A percentile compares a stretch with the other conserved stretches of the same genome.
Evolutionary conservation across 495 filamentous ascomycete genomes (phyloP).

Genomic region (Penicillium waksmanii): DNA sequence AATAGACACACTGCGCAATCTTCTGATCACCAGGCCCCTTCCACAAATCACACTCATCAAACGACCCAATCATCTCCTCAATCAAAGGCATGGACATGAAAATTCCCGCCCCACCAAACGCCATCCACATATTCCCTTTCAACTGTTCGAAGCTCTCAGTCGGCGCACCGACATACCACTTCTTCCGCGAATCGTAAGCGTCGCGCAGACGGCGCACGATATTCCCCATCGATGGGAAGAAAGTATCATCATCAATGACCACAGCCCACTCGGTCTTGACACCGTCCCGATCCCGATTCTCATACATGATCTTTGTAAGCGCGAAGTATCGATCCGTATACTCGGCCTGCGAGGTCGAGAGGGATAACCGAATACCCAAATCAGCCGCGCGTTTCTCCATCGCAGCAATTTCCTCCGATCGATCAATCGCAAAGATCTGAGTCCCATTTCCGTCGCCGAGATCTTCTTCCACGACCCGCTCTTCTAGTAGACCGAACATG

Average conservation of each 20-base stretch:
- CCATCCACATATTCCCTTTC: slow-evolving; percentile 40
- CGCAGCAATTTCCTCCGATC: not conserved
- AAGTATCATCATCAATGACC: slow-evolving; percentile 64
- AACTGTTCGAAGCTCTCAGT: slow-evolving; percentile 43
- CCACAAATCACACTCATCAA: slow-evolving; percentile 24
- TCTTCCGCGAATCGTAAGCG: slow-evolving; percentile 35
- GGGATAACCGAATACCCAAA: slow-evolving; percentile 43
- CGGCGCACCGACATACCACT: slow-evolving; percentile 49
- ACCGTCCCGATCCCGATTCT: slow-evolving; percentile 28
- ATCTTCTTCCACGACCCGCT: not conserved
- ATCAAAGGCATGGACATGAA: slow-evolving; percentile 45
- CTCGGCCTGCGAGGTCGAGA: slow-evolving; percentile 39
- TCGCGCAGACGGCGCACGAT: slow-evolving; percentile 34
- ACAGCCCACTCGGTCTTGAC: slow-evolving; percentile 49
- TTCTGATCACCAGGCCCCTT: slow-evolving; percentile 30
- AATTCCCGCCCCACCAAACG: slow-evolving; percentile 54
- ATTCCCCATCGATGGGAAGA: slow-evolving; percentile 46
- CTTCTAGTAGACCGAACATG: slow-evolving; percentile 2
- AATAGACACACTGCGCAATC: slow-evolving; percentile 44
- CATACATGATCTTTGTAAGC: slow-evolving; percentile 46
- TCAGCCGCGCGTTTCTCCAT: slow-evolving; percentile 14
- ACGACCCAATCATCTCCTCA: slow-evolving; percentile 28
- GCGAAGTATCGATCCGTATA: slow-evolving; percentile 53
- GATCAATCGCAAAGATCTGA: slow-evolving; percentile 43
- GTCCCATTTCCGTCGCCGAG: slow-evolving; percentile 39